Percentiles rank a stretch among this genome's conserved stretches.
These are phyloP conservation scores for Sugiyamaella smithiae DNA, from an alignment of 805 yeast species.

Conservation along the genomic window DNA sequence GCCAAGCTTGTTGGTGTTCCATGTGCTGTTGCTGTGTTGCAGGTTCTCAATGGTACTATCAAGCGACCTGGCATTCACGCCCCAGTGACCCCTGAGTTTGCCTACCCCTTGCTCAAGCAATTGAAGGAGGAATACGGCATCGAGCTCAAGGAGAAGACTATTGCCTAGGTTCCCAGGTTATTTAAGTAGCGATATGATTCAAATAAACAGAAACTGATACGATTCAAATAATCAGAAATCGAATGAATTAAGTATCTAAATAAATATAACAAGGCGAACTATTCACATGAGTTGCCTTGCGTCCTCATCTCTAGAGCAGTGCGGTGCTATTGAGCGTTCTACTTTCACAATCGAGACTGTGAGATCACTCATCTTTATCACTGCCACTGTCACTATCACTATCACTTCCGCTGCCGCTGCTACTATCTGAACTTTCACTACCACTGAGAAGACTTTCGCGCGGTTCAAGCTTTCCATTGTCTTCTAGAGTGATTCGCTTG, in stretches of 20 bases:
- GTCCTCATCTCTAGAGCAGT: too few relatives aligned
- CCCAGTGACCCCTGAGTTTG: conserved; percentile 87
- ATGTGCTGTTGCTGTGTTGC: conserved; percentile 90
- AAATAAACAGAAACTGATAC: too few relatives aligned
- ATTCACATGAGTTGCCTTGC: too few relatives aligned
- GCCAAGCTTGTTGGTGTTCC: conserved; percentile 98
- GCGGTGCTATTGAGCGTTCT: too few relatives aligned
- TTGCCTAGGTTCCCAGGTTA: conserved; percentile 7
- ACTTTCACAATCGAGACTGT: too few relatives aligned
- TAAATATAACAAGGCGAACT: too few relatives aligned
- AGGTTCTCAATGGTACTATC: conserved; percentile 78
- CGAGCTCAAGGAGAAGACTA: conserved; percentile 82
- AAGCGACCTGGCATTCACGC: conserved; percentile 83
- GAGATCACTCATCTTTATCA: conserved; percentile 4
- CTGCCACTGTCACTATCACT: neutral
- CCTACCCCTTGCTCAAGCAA: conserved; percentile 85
- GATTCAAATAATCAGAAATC: too few relatives aligned
- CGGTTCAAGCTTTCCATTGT: conserved; percentile 33
- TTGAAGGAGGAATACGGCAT: conserved; percentile 89
- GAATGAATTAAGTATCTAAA: too few relatives aligned
- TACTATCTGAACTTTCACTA: neutral
- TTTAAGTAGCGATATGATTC: too few relatives aligned
- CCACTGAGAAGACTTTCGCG: conserved; percentile 35
- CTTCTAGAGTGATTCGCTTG: conserved; percentile 37
- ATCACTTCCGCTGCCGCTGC: neutral